Evolutionary conservation across 192 early-diverging fungal genomes (phyloP), one percentile per base, ranked within the genome.

Genomic region (Gryganskiella cystojenkinii): DNA sequence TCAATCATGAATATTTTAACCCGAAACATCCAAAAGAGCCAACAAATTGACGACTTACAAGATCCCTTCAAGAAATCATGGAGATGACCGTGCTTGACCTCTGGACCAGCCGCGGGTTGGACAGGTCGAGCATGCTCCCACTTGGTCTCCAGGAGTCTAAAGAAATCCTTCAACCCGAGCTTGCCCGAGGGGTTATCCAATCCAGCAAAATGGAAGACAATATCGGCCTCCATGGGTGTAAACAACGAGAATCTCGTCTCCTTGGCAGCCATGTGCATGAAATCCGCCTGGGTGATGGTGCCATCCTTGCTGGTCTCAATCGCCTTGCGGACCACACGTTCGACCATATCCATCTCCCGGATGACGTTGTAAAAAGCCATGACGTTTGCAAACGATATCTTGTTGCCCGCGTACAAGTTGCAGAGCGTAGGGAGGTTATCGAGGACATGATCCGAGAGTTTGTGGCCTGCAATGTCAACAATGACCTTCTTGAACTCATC

Each of bases 151-250:
- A 89, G 71, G 14, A 89, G 79, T 34, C 82, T 71, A 17, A 68
- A 76, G 63, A 89, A 89, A 67, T 89, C 87, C 9, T 70, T 66
- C 15, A 84, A 52, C 30, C 69, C 53, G 40, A 89, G 53, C 50
- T 80, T 82, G 69, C 84, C 85, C 9, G 80, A 79, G 24, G 81
- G 42, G 61, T 82, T 85, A 22, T 82, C 81, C 15, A 86, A 63
- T 28, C 85, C 81, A 56, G 90, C 90, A 68, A 92, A 85, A 62
- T 89, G 85, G 82, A 90, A 92, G 45, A 90, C 83, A 35, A 90
- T 88, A 69, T 92, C 88, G 47, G 89, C 86, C 72, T 92, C 91
- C 90, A 92, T 90, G 25, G 91, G 91, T 3, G 89, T 92, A 70
- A 90, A 86, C 11, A 85, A 33, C 9, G 88, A 84, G 74, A 86